Percentiles rank a stretch among this genome's conserved stretches.
Conservation (phyloP, 352 stramenopile genomes). For the Thalassiosira mediterranea region DNA sequence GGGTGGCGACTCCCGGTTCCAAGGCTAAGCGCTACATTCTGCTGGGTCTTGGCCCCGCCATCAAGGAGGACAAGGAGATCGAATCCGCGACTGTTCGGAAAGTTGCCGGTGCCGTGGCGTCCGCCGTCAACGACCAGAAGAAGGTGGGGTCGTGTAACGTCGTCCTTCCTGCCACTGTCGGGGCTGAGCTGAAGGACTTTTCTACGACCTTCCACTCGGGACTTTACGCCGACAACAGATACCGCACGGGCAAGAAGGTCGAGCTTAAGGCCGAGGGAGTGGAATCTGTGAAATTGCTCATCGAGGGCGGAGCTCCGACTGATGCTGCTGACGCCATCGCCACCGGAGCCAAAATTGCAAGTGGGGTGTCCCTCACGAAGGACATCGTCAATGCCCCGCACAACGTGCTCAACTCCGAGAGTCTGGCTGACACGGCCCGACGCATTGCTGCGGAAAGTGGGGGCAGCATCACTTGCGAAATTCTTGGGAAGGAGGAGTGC, state of each 20-base stretch:
- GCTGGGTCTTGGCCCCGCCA: slow-evolving; percentile 60
- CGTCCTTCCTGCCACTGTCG: slow-evolving; percentile 52
- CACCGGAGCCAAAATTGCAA: slow-evolving; percentile 59
- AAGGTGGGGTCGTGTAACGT: slow-evolving; percentile 64
- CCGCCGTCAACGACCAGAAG: slow-evolving; percentile 67
- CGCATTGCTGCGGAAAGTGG: slow-evolving; percentile 72
- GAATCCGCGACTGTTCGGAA: slow-evolving; percentile 47
- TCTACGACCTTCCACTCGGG: slow-evolving; percentile 67
- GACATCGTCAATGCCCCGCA: slow-evolving; percentile 88
- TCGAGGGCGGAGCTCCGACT: slow-evolving; percentile 30
- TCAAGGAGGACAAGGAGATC: slow-evolving; percentile 48
- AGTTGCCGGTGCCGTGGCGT: slow-evolving; percentile 60
- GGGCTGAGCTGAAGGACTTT: slow-evolving; percentile 57
- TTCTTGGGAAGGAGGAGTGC: slow-evolving; percentile 82
- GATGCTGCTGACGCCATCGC: slow-evolving; percentile 39
- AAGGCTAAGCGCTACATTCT: slow-evolving; percentile 68
- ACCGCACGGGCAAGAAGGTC: slow-evolving; percentile 71
- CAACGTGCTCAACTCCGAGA: slow-evolving; percentile 85
- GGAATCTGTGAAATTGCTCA: slow-evolving; percentile 59
- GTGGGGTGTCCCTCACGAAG: slow-evolving; percentile 75
- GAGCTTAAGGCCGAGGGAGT: slow-evolving; percentile 70
- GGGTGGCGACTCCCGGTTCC: slow-evolving; percentile 40
- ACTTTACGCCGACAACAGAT: slow-evolving; percentile 82
- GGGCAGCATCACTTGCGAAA: slow-evolving; percentile 71
- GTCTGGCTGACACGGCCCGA: slow-evolving; percentile 79